Evolutionary conservation across 768 basidiomycete genomes (phyloP).

Genomic region (Tylopilus felleus): DNA sequence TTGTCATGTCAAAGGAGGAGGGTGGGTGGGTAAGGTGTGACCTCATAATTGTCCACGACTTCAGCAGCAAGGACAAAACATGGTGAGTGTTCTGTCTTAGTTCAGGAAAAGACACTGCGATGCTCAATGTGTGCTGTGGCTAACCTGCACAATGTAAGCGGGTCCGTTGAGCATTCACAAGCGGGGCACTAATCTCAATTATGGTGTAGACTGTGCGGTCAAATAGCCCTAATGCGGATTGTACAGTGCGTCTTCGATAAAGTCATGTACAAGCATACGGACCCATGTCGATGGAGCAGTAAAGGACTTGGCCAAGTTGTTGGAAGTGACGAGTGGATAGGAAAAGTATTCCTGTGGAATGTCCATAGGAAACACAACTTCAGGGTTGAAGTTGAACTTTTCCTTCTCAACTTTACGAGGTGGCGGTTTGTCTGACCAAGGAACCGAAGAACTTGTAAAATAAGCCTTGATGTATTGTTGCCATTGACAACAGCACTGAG

Average conservation of each 20-base stretch:
- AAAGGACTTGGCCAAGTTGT: slow-evolving; percentile 52
- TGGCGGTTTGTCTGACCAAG: slow-evolving; percentile 11
- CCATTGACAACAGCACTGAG: slow-evolving; percentile 17
- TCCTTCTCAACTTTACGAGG: slow-evolving; percentile 33
- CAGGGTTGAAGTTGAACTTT: slow-evolving; percentile 77
- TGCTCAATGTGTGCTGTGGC: slow-evolving; percentile 56
- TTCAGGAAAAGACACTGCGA: slow-evolving; percentile 86
- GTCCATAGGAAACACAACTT: slow-evolving; percentile 49
- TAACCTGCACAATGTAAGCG: slow-evolving; percentile 49
- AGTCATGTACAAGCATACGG: slow-evolving; percentile 94
- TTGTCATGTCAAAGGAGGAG: too few species aligned
- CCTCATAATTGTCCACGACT: slow-evolving; percentile 98
- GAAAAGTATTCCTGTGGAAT: slow-evolving; percentile 43
- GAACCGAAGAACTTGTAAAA: slow-evolving; percentile 21
- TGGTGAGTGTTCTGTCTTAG: slow-evolving; percentile 67
- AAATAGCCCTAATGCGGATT: slow-evolving; percentile 97
- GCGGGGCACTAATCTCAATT: slow-evolving; percentile 85
- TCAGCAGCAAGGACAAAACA: slow-evolving; percentile 95
- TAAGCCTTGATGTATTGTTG: slow-evolving; percentile 24
- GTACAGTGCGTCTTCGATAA: slow-evolving; percentile 94
- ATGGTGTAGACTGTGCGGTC: slow-evolving; percentile 90
- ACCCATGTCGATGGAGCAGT: slow-evolving; percentile 69
- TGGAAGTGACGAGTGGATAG: slow-evolving; percentile 66
- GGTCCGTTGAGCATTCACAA: slow-evolving; percentile 68
- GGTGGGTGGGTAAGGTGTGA: too few species aligned